A percentile compares a stretch with the other conserved stretches of the same genome.
Evolutionary conservation across 148 eudicot species (phyloP).

Genomic region (Rhododendron griersonianum): DNA sequence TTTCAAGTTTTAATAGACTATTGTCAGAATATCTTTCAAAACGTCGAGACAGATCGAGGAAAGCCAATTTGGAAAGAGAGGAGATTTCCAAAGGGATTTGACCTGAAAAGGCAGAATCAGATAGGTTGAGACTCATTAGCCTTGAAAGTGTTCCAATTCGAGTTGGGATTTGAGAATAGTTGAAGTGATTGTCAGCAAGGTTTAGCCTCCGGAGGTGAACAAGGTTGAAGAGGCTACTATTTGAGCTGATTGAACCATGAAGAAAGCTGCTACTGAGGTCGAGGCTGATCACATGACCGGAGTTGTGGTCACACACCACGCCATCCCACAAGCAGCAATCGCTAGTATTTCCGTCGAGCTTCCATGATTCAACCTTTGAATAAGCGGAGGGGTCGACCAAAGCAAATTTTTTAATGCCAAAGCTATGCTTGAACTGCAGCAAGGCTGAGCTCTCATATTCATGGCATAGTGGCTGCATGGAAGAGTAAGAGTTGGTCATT

Average conservation of each 20-base stretch:
- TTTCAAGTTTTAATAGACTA: slow-evolving; percentile 11
- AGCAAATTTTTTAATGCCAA: background rate
- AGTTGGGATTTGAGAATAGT: slow-evolving; percentile 27
- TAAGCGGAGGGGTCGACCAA: background rate
- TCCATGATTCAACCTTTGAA: slow-evolving; percentile 12
- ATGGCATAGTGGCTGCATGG: slow-evolving; percentile 1
- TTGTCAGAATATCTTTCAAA: background rate
- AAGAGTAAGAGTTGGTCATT: background rate
- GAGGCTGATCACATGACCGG: slow-evolving; percentile 33
- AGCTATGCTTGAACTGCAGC: slow-evolving; percentile 8
- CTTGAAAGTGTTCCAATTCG: background rate
- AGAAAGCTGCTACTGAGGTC: slow-evolving; percentile 41
- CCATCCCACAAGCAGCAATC: slow-evolving; percentile 47
- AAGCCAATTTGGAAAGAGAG: background rate
- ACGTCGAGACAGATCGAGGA: background rate
- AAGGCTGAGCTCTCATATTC: slow-evolving; percentile 13
- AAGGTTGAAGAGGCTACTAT: slow-evolving; percentile 13
- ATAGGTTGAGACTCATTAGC: background rate
- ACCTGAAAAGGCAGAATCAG: background rate
- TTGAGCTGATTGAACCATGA: slow-evolving; percentile 14
- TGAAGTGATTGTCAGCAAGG: slow-evolving; percentile 27
- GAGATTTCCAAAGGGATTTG: background rate
- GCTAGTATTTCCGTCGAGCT: background rate
- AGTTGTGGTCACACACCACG: slow-evolving; percentile 26
- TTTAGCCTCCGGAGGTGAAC: slow-evolving; percentile 24